Base-by-base conservation (phyloP, 345 rosid species). In the Gynandropsis gynandra region DNA sequence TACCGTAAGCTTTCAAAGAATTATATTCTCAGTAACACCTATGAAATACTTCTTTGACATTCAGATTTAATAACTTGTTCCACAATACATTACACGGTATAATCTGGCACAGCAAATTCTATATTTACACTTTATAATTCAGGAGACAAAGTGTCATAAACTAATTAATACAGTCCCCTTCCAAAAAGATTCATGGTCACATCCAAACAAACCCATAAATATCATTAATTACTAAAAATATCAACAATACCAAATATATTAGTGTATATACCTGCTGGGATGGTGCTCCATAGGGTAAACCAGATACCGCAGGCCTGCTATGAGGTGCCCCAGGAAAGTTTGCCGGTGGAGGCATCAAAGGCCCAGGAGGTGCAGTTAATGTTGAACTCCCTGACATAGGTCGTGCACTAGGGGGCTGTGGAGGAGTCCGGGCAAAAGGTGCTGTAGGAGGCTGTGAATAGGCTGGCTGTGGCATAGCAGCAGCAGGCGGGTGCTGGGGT, bases 211-310 rank as follows among this genome's bases (percentile, higher is more conserved):
- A 21, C 5, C 21, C 16, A 54, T 42, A 20, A 38, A 45, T 39
- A 57, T 7, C 8, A 32, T 8, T 27, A 34, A 58, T n/a, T 2
- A 45, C 21, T 43, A 45, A 59, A 52, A 15, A 60, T 42, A n/a
- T 12, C 58, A 47, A 68, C 43, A 56, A 35, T 27, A 41, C 35
- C n/a, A 52, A 47, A 56, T 83, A 82, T 69, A 72, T 72, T 53
- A 59, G 79, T 14, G 69, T 46, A 52, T 74, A 80, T 72, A 69
- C 63, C 42, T 64, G 66, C 74, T 72, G 72, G 41, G 83, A 49
- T 56, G 77, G 92, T 65, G 76, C 71, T 47, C 82, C 87, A 70
- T 74, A 90, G 50, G 96, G 81, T 51, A 72, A 67, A 67, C 64
- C 74, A 20, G 74, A 24, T 10, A 81, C 72, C 9, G 76, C 75